Evolutionary conservation across 2,329 filamentous ascomycete species (phyloP), one percentile per base, ranked within the genome.

Genomic region (Aspergillus candidus): DNA sequence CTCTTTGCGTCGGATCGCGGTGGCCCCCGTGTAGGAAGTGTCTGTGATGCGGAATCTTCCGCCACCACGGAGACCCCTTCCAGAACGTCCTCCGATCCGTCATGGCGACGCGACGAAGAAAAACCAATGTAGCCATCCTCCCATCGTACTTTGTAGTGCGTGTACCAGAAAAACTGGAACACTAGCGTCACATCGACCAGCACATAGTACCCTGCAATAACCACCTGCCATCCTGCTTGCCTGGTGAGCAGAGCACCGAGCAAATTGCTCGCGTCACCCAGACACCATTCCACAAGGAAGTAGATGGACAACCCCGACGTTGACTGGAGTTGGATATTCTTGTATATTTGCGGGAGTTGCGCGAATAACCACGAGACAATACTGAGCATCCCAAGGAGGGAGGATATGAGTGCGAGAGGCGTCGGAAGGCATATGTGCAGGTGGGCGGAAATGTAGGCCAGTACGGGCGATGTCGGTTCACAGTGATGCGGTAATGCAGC

Each of bases 361-460:
- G 82, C 82, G 58, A 83, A 85, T 2, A 85, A 72, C 82, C 82
- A 85, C 35, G 80, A 78, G 40, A 82, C 54, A 48, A 85, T 84
- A 56, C 79, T 83, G 48, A 80, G 66, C 0, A 72, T 74, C 14
- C 82, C 82, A 41, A 84, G 70, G 3, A 75, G 49, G 5, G 78
- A 80, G 15, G 82, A 84, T 45, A 81, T 50, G 47, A 84, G 72
- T 15, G 80, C 80, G 43, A 83, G 72, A 42, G 76, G 74, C 13
- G 79, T 82, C 11, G 82, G 82, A 35, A 84, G 67, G 65, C 82
- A 85, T 49, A 74, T 76, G 56, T 80, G 75, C 50, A 84, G 74
- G 41, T 75, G 70, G 7, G 75, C 73, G 47, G 81, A 84, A 50
- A 84, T 59, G 18, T 68, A 65, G 39, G 72, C 63, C 32, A 84